Conservation (phyloP, 1,284 basidiomycete genomes). For the Ceratobasidium theobromae region DNA sequence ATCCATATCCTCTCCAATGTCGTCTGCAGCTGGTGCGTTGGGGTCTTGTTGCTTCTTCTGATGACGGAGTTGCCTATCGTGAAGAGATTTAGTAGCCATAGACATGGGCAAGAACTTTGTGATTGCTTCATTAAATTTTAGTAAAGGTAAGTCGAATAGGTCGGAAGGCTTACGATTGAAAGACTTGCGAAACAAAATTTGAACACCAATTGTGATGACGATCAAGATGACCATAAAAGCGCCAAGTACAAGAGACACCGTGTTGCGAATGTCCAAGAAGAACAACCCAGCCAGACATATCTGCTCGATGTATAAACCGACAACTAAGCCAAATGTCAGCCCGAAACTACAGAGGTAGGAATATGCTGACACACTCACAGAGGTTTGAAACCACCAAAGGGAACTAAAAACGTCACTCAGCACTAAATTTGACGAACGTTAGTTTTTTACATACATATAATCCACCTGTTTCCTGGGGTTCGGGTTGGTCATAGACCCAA, state of each 20-base stretch:
- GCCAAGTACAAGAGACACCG: conserved; percentile 26
- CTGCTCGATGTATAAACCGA: conserved; percentile 37
- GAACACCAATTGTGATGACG: conserved; percentile 30
- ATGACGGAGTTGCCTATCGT: conserved; percentile 28
- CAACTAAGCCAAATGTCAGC: conserved; percentile 13
- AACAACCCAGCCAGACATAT: conserved; percentile 35
- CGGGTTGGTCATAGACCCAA: conserved; percentile 35
- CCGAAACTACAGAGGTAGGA: neutral
- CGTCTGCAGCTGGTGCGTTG: neutral
- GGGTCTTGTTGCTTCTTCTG: conserved; percentile 1
- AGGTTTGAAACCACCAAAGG: conserved; percentile 32
- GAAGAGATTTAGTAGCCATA: conserved; percentile 32
- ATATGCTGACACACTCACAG: conserved; percentile 19
- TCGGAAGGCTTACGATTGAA: conserved; percentile 32
- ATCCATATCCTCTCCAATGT: conserved; percentile 24
- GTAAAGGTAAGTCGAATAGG: neutral
- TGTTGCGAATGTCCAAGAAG: conserved; percentile 33
- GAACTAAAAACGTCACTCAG: conserved; percentile 15
- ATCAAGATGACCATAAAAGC: conserved; percentile 33
- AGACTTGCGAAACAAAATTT: conserved; percentile 29
- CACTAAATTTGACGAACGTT: neutral
- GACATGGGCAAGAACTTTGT: conserved; percentile 31
- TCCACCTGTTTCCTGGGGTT: conserved; percentile 33
- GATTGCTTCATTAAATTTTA: conserved; percentile 27
- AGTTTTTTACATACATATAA: conserved; percentile 31